Base-by-base conservation (phyloP, 257 asterid genomes). In the Forsythia suspensa region DNA sequence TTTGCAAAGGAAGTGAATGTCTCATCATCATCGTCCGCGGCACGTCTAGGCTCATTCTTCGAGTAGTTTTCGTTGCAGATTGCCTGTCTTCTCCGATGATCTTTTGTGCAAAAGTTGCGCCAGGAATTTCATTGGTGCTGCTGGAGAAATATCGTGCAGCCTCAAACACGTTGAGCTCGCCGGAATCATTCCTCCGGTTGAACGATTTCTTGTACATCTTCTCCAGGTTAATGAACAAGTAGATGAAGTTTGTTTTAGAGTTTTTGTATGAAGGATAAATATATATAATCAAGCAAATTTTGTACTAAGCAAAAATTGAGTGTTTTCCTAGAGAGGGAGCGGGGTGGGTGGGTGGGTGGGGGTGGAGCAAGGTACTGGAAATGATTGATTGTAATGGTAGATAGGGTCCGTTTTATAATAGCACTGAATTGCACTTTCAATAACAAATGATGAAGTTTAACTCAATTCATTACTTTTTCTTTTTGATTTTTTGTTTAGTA, bases 161-260 rank as follows among this genome's bases (percentile, higher is more conserved):
- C 87, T 93, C 96, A 75, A 95, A 93, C 29, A 93, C 98, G 38
- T 89, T 95, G 36, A 95, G 87, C 79, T 95, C 96, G 24, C 89
- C 96, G 65, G 98, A 92, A 10, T 85, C 80, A 1, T 85, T 90
- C 79, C 85, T 86, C 87, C 90, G 55, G 75, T 81, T 87, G 72
- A 80, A 76, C 61, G 91, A 86, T 75, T 80, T 85, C 55, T 86
- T 86, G 86, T 73, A 70, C 77, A 81, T 71, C 72, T 84, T 86
- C 18, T 82, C 82, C 24, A 82, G 78, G 40, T 79, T 61, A 24
- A 11, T 36, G 66, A 34, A 5, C 37, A n/a, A 61, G 38, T 24
- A 24, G 24, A 24, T 24, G 38, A 8, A 52, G 15, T 9, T 16
- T 16, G 18, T 80, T 39, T 74, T 65, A 6, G 71, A 18, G 67